Conservation (phyloP, 768 basidiomycete genomes). For the Pleurotus platypus region DNA sequence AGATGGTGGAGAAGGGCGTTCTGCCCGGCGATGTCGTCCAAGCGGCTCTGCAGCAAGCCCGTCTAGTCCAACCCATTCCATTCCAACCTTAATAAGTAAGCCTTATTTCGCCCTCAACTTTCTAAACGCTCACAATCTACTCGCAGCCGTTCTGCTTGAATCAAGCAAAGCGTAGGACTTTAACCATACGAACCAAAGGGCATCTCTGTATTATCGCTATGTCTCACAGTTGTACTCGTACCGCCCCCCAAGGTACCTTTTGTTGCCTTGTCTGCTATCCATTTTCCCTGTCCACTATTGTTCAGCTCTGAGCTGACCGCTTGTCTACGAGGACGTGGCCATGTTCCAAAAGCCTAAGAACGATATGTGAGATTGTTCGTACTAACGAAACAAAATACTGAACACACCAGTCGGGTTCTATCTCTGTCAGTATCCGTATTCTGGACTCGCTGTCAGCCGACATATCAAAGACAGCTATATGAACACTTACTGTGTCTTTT, state of each 20-base stretch:
- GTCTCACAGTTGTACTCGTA: not conserved
- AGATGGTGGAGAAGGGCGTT: constrained; percentile 1
- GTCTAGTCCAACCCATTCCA: not conserved
- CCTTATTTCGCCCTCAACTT: not conserved
- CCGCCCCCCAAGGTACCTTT: not conserved
- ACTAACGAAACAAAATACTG: not conserved
- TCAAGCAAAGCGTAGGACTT: too few relatives aligned
- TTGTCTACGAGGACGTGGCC: constrained; percentile 1
- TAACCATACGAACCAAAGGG: too few relatives aligned
- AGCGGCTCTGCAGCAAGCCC: not conserved
- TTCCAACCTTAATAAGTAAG: not conserved
- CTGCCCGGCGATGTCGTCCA: not conserved
- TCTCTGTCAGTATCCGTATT: constrained; percentile 89
- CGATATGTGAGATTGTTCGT: not conserved
- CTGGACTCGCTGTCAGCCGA: constrained; percentile 34
- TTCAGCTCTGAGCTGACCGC: not conserved
- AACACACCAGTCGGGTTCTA: constrained; percentile 88
- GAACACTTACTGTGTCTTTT: constrained; percentile 75
- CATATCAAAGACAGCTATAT: not conserved
- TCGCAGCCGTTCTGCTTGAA: not conserved
- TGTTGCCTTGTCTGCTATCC: not conserved
- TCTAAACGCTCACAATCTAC: too few relatives aligned
- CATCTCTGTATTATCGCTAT: not conserved
- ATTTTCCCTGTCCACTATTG: not conserved
- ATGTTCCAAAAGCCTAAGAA: constrained; percentile 6